Percentiles rank a stretch among this genome's conserved stretches.
phyloP scores from a whole-genome alignment of 345 rosid genomes.

The Citrus trifoliata region DNA sequence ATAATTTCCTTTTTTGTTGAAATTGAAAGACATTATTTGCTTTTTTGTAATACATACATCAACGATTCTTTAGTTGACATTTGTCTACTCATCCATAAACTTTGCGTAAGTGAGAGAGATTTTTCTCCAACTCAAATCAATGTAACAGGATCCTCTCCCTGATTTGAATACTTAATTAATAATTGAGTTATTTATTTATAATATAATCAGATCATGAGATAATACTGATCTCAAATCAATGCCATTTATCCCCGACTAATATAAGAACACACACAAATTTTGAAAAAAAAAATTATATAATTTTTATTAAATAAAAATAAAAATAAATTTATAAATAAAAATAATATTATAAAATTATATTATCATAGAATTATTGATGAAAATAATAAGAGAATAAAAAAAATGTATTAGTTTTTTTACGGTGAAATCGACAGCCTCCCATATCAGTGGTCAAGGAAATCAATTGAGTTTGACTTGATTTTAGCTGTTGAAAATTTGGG shows the following conservation, averaged over 20 bases:
- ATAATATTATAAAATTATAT: no score
- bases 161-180: accelerated
- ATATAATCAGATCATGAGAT: accelerated
- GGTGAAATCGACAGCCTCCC: no score
- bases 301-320: no score
- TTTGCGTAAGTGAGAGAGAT: no score
- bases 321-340: no score
- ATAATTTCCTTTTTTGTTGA: background rate
- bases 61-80: background rate
- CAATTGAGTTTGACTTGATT: constrained; percentile 2
- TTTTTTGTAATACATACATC: background rate
- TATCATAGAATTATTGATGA: accelerated
- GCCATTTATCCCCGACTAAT: no score
- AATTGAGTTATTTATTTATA: no score
- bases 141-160: accelerated
- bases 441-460: background rate
- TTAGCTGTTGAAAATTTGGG: background rate
- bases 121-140: no score
- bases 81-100: background rate
- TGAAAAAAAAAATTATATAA: no score
- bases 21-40: background rate
- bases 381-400: no score
- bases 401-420: no score
- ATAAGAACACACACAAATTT: no score
- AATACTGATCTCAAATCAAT: accelerated